Conservation (phyloP, 805 yeast species). For the Saccharomycopsis malanga region DNA sequence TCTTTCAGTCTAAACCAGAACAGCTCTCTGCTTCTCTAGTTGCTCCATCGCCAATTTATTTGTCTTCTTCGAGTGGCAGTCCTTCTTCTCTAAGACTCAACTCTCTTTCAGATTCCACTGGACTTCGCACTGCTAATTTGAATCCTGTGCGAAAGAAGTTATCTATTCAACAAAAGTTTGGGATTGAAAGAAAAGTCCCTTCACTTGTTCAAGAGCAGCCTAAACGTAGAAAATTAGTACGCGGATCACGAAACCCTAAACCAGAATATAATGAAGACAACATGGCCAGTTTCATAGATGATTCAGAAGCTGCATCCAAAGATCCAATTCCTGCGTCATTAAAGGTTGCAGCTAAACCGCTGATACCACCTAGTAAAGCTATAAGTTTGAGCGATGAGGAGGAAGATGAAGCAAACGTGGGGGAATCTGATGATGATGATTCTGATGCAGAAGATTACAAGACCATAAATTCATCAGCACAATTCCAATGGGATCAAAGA, state of each 20-base stretch:
- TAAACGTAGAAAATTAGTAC: constrained; percentile 34
- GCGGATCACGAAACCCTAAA: constrained; percentile 30
- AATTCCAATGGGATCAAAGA: constrained; percentile 28
- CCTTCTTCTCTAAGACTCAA: background rate
- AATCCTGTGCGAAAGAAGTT: constrained; percentile 12
- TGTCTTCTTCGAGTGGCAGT: background rate
- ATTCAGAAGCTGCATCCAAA: constrained; percentile 25
- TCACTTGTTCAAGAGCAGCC: constrained; percentile 1
- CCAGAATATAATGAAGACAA: constrained; percentile 29
- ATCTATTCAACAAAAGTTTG: constrained; percentile 19
- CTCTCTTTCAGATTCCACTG: background rate
- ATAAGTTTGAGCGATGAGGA: constrained; percentile 28
- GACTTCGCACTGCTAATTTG: constrained; percentile 5
- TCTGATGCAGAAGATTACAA: constrained; percentile 19
- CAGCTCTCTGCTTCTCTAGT: too few species aligned
- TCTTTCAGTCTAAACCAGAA: constrained; percentile 8
- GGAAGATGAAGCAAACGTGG: constrained; percentile 44
- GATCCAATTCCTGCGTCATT: constrained; percentile 20
- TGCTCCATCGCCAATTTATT: background rate
- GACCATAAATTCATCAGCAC: constrained; percentile 22
- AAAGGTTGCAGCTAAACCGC: constrained; percentile 4
- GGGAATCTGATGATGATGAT: constrained; percentile 39
- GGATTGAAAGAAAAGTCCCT: constrained; percentile 9
- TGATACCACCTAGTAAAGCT: background rate
- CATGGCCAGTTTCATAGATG: constrained; percentile 22